Base-by-base conservation (phyloP, 768 basidiomycete genomes). In the Coprinopsis cinerea region DNA sequence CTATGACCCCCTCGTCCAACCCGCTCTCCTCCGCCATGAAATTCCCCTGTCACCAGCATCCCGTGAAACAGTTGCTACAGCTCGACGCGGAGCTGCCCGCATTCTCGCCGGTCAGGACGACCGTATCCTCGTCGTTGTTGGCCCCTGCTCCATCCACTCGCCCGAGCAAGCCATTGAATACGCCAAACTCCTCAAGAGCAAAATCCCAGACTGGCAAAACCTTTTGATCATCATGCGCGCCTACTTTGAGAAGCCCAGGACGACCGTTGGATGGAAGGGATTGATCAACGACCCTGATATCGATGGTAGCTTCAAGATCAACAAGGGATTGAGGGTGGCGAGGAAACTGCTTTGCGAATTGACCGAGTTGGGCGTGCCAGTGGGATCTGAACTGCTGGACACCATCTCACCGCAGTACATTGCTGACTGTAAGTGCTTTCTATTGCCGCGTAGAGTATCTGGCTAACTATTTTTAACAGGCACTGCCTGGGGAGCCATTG, bases 261-360 rank as follows among this genome's bases (percentile, higher is more conserved):
- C 95, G 24, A 98, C 93, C 1, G 93, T 97, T 42, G 94, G 94
- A 58, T 97, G 90, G 90, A 97, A 99, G 71, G 96, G 95, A 32
- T 76, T 90, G 59, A 88, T 88, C 64, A 92, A 92, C 65, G 95
- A 97, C 68, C 94, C 94, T 1, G 88, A 94, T 61, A 88, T 98
- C 62, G 89, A 97, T 61, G 91, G 90, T 47, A 86, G 90, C 47
- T 97, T 91, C 83, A 76, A 78, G 57, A 99, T 99, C 65, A 99
- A 98, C 82, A 95, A 95, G 70, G 95, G 95, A 39, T 81, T 98
- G 27, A 84, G 87, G 34, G 78, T 84, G 47, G 92, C 89, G 0
- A 79, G 96, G 35, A 82, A 93, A 60, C 78, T 99, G 26, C 84
- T 98, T 40, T 88, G 88, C 57, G 92, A 97, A 66, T 78, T 99